These are phyloP conservation scores for Fagopyrum tataricum DNA, from an alignment of 148 eudicot species.

Conservation along the genomic window DNA sequence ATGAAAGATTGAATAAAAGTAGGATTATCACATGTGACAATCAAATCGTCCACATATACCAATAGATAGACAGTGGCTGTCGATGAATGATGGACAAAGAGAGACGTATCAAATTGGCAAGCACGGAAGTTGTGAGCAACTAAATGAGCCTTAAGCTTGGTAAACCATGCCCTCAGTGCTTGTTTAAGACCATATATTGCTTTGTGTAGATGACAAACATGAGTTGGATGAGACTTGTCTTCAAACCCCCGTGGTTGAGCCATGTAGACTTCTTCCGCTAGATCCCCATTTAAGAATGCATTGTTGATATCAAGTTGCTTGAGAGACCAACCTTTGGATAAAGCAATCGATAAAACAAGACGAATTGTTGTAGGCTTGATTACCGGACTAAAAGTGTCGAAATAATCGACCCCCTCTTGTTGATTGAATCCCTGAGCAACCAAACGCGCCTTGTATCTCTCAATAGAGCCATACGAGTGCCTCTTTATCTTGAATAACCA, in stretches of 20 bases:
- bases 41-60: constrained; percentile 14
- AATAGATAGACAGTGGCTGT: neutral
- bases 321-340: neutral
- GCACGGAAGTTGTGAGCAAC: neutral
- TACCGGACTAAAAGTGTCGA: neutral
- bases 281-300: neutral
- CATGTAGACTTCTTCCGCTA: neutral
- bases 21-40: neutral
- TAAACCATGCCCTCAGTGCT: neutral
- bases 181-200: neutral
- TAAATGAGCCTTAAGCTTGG: neutral
- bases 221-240: neutral
- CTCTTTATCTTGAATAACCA: too few relatives aligned
- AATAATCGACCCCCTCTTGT: neutral
- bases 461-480: too few relatives aligned
- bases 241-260: neutral
- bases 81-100: neutral
- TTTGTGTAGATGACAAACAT: neutral
- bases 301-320: neutral
- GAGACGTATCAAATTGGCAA: neutral
- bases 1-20: neutral
- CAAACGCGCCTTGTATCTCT: too few relatives aligned
- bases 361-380: neutral
- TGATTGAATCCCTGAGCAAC: too few relatives aligned
- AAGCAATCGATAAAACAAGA: neutral